These are phyloP conservation scores for Pinus tabuliformis DNA, from an alignment of 75 land plant species.

Conservation along the genomic window DNA sequence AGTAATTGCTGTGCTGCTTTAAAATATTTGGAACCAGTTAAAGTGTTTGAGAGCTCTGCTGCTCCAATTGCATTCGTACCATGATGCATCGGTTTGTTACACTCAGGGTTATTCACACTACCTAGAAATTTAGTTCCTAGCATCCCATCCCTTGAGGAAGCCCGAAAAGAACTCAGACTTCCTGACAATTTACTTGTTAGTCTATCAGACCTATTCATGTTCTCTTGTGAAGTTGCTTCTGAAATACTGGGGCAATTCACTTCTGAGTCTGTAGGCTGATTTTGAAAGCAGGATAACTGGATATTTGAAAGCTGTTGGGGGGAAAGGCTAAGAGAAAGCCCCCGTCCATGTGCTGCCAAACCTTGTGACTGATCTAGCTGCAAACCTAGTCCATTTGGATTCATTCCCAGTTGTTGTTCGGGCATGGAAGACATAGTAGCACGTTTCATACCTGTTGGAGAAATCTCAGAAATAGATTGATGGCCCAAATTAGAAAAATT, in stretches of 20 bases:
- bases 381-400: neutral
- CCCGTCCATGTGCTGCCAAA: constrained; percentile 15
- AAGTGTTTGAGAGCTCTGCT: neutral
- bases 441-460: neutral
- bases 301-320: constrained; percentile 26
- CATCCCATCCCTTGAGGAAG: constrained; percentile 2
- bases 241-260: neutral
- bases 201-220: neutral
- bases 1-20: constrained; percentile 30
- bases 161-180: neutral
- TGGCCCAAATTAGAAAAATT: neutral
- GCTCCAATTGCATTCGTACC: constrained; percentile 1
- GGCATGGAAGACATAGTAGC: neutral
- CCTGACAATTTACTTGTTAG: neutral
- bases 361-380: neutral
- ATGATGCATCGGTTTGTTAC: neutral
- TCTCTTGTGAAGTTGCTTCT: neutral
- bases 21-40: constrained; percentile 17
- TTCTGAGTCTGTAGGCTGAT: neutral
- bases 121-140: neutral
- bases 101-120: neutral
- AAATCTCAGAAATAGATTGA: neutral
- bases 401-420: neutral
- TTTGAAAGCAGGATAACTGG: constrained; percentile 1
- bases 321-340: constrained; percentile 67